Conservation (phyloP, 305 asterid genomes). For the Plantago coronopus region DNA sequence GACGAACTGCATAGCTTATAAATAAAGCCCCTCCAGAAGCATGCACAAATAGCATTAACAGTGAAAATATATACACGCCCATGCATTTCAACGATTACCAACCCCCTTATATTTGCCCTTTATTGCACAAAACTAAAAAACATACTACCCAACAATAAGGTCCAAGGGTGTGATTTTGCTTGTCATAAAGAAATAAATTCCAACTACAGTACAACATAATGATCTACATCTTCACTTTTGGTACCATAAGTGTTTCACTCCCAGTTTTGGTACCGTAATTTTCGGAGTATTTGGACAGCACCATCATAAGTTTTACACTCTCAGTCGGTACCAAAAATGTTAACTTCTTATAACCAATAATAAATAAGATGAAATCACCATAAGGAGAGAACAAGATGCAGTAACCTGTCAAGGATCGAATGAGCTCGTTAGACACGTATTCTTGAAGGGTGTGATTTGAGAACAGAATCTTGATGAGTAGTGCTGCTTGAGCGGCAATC, state of each 20-base stretch:
- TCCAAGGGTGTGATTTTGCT: too few species aligned
- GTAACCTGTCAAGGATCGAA: slow-evolving; percentile 79
- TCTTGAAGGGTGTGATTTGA: slow-evolving; percentile 91
- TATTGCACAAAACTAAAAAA: background rate
- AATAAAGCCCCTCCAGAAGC: background rate
- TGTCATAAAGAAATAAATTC: too few species aligned
- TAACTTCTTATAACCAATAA: background rate
- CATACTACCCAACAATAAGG: background rate
- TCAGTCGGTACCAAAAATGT: too few species aligned
- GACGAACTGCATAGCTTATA: background rate
- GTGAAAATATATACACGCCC: too few species aligned
- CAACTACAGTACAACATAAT: too few species aligned
- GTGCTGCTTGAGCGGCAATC: slow-evolving; percentile 59
- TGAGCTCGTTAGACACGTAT: slow-evolving; percentile 69
- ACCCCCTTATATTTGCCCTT: background rate
- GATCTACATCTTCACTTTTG: too few species aligned
- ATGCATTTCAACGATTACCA: background rate
- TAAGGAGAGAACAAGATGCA: slow-evolving; percentile 3
- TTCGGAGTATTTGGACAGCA: too few species aligned
- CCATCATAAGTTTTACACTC: too few species aligned
- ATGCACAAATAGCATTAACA: too few species aligned
- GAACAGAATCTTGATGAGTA: slow-evolving; percentile 65
- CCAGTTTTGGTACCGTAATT: too few species aligned
- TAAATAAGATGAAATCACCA: slow-evolving; percentile 4
- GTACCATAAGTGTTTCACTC: too few species aligned